Conservation (phyloP, 768 basidiomycete species). For the Leucocoprinus sp. region DNA sequence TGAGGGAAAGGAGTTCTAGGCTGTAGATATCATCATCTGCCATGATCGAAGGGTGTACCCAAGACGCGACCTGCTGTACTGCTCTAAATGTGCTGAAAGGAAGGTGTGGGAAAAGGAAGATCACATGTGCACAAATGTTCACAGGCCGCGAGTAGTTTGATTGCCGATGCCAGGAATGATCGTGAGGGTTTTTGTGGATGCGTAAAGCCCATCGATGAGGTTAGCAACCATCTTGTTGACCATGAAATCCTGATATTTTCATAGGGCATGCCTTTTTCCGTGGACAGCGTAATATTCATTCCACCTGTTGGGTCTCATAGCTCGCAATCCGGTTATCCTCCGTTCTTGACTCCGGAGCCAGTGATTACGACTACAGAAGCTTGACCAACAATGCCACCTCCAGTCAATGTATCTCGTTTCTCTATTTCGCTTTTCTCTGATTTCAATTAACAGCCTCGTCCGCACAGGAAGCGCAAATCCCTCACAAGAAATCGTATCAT, state of each 20-base stretch:
- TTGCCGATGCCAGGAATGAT: conserved; percentile 19
- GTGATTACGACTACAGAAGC: conserved; percentile 21
- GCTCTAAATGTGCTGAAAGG: background rate
- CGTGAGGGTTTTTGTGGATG: conserved; percentile 56
- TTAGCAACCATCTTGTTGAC: conserved; percentile 22
- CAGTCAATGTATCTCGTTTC: conserved; percentile 16
- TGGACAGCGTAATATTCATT: conserved; percentile 72
- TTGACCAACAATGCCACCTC: conserved; percentile 19
- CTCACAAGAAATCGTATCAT: conserved; percentile 37
- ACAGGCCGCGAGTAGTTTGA: no score
- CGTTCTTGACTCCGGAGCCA: conserved; percentile 28
- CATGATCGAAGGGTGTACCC: conserved; percentile 40
- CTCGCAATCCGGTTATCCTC: conserved; percentile 30
- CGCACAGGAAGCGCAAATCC: conserved; percentile 30
- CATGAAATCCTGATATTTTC: background rate
- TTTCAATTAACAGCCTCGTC: conserved; percentile 11
- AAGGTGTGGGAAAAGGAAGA: no score
- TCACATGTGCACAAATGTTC: no score
- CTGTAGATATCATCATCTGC: conserved; percentile 75
- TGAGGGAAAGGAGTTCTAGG: conserved; percentile 87
- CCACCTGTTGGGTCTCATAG: conserved; percentile 41
- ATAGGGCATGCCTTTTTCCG: conserved; percentile 71
- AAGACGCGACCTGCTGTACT: no score
- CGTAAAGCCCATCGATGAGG: conserved; percentile 68
- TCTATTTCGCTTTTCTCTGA: background rate